Conservation (phyloP, 2,329 filamentous ascomycete species). For the Alternaria ethzedia region DNA sequence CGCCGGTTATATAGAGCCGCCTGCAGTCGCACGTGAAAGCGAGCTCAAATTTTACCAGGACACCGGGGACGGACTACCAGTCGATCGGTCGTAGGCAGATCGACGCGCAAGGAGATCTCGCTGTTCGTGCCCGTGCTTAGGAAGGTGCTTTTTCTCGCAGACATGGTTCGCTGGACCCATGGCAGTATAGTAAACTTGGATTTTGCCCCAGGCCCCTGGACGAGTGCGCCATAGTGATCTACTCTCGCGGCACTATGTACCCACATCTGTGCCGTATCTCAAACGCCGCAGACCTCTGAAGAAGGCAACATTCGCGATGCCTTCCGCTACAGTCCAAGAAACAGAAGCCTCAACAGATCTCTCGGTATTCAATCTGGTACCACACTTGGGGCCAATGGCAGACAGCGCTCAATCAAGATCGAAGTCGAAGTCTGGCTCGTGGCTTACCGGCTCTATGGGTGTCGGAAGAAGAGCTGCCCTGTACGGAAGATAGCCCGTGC, state of each 20-base stretch:
- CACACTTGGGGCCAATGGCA: not conserved
- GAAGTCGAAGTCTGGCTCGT: not conserved
- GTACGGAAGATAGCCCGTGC: not conserved
- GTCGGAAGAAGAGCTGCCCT: not conserved
- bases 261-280: not conserved
- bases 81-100: not conserved
- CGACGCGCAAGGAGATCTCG: not conserved
- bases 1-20: constrained; percentile 1
- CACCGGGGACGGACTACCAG: not conserved
- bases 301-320: not conserved
- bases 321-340: not conserved
- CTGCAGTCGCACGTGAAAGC: not conserved
- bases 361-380: not conserved
- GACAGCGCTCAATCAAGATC: not conserved
- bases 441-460: constrained; percentile 1
- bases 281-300: not conserved
- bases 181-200: not conserved
- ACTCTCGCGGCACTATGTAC: not conserved
- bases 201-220: not conserved
- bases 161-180: not conserved
- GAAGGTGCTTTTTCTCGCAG: not conserved
- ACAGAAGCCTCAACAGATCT: not conserved
- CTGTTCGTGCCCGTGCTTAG: not conserved
- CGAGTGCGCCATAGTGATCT: not conserved
- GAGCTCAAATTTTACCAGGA: not conserved